Evolutionary conservation across 306 rosid species (phyloP), one percentile per base, ranked within the genome.

Genomic region (Vigna radiata): DNA sequence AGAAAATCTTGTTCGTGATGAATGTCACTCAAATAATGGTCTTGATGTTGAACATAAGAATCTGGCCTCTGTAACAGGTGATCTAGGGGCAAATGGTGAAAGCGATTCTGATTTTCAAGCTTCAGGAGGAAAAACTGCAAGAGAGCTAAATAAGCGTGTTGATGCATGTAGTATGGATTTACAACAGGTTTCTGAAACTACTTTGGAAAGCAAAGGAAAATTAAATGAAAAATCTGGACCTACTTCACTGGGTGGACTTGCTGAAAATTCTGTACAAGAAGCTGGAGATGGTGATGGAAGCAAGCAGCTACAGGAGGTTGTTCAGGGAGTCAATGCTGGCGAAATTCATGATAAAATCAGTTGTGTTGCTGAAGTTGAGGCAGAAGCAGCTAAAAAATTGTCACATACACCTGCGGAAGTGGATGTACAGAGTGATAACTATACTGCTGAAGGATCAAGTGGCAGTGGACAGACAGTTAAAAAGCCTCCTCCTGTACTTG

Each of bases 181-280:
- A 75, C 88, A 33, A 16, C 68, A 59, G 21, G 82, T 81, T 70
- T 19, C 75, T 36, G 84, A 47, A 61, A 48, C 78, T n/a, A 25
- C 47, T 31, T 61, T 66, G 52, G 91, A 85, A 27, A 69, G 73
- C 77, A 81, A 77, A 29, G 87, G 76, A 60, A 83, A 82, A 70
- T 79, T 25, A 10, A 65, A 29, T 61, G 89, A 85, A 75, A 83
- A 58, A 21, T 39, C 74, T 12, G 47, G 61, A 78, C 36, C 80
- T 77, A 69, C 81, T 70, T 29, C 79, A 12, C 49, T 54, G 17
- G 55, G 77, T 74, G 37, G 70, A 27, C 72, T 77, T 64, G 78
- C 87, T 56, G 63, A 75, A 44, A 39, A 46, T 23, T 16, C 66
- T 0, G 49, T 43, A 16, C 89, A 84, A 73, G 85, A 87, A 78